Base-by-base conservation (phyloP, 805 yeast genomes). In the Nakazawaea laoshanensis region DNA sequence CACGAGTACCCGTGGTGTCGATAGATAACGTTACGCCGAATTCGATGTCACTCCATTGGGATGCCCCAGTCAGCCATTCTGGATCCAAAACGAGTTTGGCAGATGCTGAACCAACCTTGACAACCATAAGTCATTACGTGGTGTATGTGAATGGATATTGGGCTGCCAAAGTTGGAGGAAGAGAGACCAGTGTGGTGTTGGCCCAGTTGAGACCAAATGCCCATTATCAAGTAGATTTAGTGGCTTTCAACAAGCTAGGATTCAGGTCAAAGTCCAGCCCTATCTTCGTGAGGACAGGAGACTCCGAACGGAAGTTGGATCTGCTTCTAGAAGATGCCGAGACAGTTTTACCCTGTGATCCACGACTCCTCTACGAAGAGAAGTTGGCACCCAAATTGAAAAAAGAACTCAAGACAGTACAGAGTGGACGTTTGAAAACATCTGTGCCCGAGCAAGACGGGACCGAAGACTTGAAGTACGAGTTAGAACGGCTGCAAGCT, bases 1-100 rank as follows among this genome's bases (percentile, higher is more conserved):
- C 84, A 4, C 66, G 62, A 35, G 58, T 70, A 6, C 79, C 80
- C 3, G 51, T 55, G 29, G 56, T 75, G 11, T 72, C 77, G 31
- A 62, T 76, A 5, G 81, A 74, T 44, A 63, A 65, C 42, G 65
- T 76, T 30, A 61, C 69, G 5, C 51, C 56, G 22, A 45, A 53
- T 7, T 53, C 68, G 18, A 66, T 72, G 24, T 63, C 61, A 17
- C 37, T 76, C 20, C 82, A 73, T 44, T 76, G 83, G 80, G 77
- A 70, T 25, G 35, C 27, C n/a, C 27, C 29, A 4, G 13, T 8
- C 13, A 22, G 19, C 27, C 24, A 12, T 4, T n/a, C 9, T 10
- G 24, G n/a, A 13, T 22, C 33, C 10, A 11, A 27, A 6, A 17
- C 33, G 12, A 6, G 14, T 9, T 12, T 19, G 8, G 20, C 19